Conservation (phyloP, 2,329 filamentous ascomycete genomes). For the Fusarium sp. region DNA sequence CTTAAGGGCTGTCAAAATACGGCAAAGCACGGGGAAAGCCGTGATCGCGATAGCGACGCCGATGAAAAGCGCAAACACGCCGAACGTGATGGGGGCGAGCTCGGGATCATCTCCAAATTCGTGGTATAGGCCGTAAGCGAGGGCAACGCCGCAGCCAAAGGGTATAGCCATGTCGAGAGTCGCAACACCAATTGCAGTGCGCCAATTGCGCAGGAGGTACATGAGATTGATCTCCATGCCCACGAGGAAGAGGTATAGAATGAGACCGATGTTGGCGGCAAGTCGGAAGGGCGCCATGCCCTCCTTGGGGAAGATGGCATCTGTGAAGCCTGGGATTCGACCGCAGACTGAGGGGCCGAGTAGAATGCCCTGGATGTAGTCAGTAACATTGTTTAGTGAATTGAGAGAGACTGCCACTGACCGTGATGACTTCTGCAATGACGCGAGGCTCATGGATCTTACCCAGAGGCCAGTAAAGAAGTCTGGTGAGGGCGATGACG, state of each 20-base stretch:
- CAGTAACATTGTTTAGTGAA: neutral
- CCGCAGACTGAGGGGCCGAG: slow-evolving; percentile 86
- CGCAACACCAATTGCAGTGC: too few species aligned
- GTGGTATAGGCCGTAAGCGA: too few species aligned
- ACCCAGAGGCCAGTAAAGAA: slow-evolving; percentile 80
- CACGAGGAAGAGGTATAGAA: slow-evolving; percentile 91
- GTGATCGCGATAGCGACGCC: too few species aligned
- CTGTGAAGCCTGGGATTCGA: slow-evolving; percentile 82
- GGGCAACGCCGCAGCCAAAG: too few species aligned
- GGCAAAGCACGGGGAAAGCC: too few species aligned
- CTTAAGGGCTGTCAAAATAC: too few species aligned
- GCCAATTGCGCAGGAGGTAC: slow-evolving; percentile 54
- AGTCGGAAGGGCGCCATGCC: slow-evolving; percentile 83
- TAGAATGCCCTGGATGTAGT: neutral
- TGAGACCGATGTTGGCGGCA: slow-evolving; percentile 85
- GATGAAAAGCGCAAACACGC: too few species aligned
- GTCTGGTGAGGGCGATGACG: slow-evolving; percentile 23
- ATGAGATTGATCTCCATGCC: slow-evolving; percentile 84
- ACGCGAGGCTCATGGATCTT: slow-evolving; percentile 84
- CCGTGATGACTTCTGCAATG: slow-evolving; percentile 74
- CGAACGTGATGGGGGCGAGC: too few species aligned
- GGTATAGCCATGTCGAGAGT: too few species aligned
- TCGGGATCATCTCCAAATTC: too few species aligned
- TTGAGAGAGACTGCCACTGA: neutral
- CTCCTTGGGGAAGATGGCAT: slow-evolving; percentile 79